Evolutionary conservation across 2,329 filamentous ascomycete species (phyloP).

Genomic region (Colletotrichum sp.): DNA sequence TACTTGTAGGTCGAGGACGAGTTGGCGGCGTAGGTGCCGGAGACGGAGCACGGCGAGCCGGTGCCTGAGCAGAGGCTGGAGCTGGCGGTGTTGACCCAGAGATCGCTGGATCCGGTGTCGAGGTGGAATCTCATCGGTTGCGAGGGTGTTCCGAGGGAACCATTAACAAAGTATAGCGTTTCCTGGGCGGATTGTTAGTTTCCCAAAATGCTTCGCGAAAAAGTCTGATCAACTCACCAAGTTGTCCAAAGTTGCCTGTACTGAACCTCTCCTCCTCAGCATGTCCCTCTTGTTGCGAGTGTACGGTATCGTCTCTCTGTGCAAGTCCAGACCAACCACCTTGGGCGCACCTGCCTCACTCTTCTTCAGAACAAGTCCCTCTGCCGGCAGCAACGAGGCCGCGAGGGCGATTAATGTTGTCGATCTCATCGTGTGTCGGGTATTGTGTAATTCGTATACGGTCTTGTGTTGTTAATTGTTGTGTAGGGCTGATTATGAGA

Average conservation of each 20-base stretch:
- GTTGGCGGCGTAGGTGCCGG: constrained; percentile 73
- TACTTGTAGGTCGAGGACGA: constrained; percentile 78
- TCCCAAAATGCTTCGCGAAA: background rate
- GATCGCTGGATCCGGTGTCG: constrained; percentile 73
- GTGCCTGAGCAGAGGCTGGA: constrained; percentile 63
- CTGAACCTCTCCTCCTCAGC: constrained; percentile 45
- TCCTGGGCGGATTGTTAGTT: constrained; percentile 40
- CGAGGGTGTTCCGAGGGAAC: constrained; percentile 65
- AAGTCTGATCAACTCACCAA: constrained; percentile 44
- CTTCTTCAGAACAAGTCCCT: constrained; percentile 33
- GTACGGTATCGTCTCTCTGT: constrained; percentile 35
- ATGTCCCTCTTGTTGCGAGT: constrained; percentile 16
- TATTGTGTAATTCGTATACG: background rate
- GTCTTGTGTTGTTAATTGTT: background rate
- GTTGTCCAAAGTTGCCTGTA: constrained; percentile 58
- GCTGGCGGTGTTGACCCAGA: constrained; percentile 71
- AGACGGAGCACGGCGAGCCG: constrained; percentile 57
- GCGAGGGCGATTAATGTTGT: constrained; percentile 31
- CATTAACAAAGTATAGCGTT: constrained; percentile 70
- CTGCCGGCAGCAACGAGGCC: constrained; percentile 30
- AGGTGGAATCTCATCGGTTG: constrained; percentile 64
- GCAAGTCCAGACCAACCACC: constrained; percentile 51
- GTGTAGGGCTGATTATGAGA: background rate
- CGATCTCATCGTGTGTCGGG: constrained; percentile 38
- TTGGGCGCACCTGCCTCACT: constrained; percentile 36